phyloP scores from a whole-genome alignment of 129 eudicot genomes.

The Smallanthus sonchifolius region DNA sequence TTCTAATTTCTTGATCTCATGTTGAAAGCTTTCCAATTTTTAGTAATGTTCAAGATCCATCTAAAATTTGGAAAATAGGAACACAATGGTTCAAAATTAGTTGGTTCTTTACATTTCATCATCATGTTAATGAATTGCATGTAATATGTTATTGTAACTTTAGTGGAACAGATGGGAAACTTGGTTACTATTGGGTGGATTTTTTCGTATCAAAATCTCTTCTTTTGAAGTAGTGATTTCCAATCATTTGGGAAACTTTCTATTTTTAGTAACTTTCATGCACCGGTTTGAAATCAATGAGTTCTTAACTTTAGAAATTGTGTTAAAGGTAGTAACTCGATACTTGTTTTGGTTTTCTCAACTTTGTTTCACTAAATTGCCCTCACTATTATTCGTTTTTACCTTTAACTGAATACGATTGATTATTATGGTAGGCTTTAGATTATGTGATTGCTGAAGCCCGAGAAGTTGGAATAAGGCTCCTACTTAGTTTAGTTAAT shows the following conservation, averaged over 20 bases:
- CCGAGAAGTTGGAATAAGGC: constrained; percentile 61
- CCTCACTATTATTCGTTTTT: neutral
- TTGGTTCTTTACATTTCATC: neutral
- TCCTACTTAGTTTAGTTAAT: constrained; percentile 74
- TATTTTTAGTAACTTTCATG: constrained; percentile 13
- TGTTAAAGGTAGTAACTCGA: neutral
- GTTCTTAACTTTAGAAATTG: neutral
- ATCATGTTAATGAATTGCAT: neutral
- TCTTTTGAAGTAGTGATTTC: neutral
- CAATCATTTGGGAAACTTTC: neutral
- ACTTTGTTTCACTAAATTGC: neutral
- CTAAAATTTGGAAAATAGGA: neutral
- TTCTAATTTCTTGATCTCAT: neutral
- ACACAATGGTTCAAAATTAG: neutral
- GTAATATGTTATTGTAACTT: no score
- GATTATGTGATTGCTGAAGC: constrained; percentile 93
- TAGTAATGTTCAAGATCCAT: neutral
- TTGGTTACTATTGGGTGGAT: no score
- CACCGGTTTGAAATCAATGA: neutral
- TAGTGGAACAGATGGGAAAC: no score
- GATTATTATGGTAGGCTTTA: constrained; percentile 49
- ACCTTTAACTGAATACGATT: neutral
- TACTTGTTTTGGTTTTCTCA: neutral
- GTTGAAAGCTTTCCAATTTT: neutral
- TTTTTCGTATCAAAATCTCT: neutral